Evolutionary conservation across 1,139 yeast genomes (phyloP).

Genomic region (Lodderomyces elongisporus): DNA sequence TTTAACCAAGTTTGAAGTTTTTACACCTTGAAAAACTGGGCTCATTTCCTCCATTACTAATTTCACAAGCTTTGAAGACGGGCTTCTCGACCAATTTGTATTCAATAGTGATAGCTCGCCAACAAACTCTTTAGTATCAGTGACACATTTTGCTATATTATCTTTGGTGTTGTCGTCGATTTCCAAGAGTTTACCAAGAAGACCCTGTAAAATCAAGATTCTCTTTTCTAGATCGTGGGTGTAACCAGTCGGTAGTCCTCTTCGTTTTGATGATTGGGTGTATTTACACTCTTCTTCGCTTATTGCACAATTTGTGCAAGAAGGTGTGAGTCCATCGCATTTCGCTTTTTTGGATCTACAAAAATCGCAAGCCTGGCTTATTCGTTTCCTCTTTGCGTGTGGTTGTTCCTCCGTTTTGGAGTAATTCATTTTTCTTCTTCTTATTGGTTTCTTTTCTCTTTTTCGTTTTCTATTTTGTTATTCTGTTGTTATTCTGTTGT

Average conservation of each 20-base stretch:
- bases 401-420: neutral
- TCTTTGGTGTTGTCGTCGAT: constrained; percentile 8
- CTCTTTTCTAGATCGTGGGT: constrained; percentile 20
- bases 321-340: constrained; percentile 21
- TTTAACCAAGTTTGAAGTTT: neutral
- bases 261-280: constrained; percentile 16
- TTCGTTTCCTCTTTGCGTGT: constrained; percentile 13
- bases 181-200: constrained; percentile 12
- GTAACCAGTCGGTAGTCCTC: constrained; percentile 23
- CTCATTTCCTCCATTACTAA: neutral
- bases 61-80: constrained; percentile 6
- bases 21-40: constrained; percentile 1
- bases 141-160: constrained; percentile 7
- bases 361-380: constrained; percentile 22
- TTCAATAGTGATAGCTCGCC: constrained; percentile 10
- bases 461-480: too few relatives aligned
- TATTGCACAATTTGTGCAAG: constrained; percentile 17
- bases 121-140: constrained; percentile 2
- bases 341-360: constrained; percentile 22
- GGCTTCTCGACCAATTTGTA: constrained; percentile 12
- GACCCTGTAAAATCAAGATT: constrained; percentile 15
- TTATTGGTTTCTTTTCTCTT: neutral
- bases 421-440: neutral
- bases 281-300: constrained; percentile 16
- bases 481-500: neutral